Conservation (phyloP, 768 basidiomycete genomes). For the Lactarius hengduanensis region DNA sequence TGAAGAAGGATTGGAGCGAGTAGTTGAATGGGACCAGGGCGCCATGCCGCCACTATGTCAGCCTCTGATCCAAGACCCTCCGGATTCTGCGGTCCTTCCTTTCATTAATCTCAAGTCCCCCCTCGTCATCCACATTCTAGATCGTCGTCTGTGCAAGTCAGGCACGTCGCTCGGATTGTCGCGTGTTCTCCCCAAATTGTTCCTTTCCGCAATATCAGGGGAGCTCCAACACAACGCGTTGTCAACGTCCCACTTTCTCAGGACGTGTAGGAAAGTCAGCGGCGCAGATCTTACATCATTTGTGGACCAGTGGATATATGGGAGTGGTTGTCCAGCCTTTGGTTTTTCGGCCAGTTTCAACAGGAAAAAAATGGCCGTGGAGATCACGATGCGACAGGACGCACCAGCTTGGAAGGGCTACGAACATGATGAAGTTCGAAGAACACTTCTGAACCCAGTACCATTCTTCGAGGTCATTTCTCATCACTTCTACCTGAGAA, state of each 20-base stretch:
- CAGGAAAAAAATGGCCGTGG: conserved; percentile 97
- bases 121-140: conserved; percentile 93
- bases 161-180: conserved; percentile 93
- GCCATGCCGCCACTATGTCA: conserved; percentile 92
- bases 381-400: conserved; percentile 90
- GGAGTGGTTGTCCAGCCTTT: conserved; percentile 93
- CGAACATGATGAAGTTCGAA: conserved; percentile 66
- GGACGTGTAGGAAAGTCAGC: conserved; percentile 90
- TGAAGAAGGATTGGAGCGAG: conserved; percentile 95
- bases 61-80: conserved; percentile 80
- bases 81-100: conserved; percentile 71
- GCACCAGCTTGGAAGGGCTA: conserved; percentile 69
- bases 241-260: conserved; percentile 86
- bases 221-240: conserved; percentile 83
- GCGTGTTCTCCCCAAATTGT: conserved; percentile 92
- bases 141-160: conserved; percentile 89
- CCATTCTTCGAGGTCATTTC: conserved; percentile 77
- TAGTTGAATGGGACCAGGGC: conserved; percentile 84
- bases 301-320: conserved; percentile 99
- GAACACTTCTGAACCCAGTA: conserved; percentile 74
- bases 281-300: conserved; percentile 88
- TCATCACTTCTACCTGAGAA: background rate
- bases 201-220: conserved; percentile 89
- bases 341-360: conserved; percentile 90
- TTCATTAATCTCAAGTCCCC: conserved; percentile 96